Conservation (phyloP, 2,329 filamentous ascomycete species). For the Thyridium curvatum region DNA sequence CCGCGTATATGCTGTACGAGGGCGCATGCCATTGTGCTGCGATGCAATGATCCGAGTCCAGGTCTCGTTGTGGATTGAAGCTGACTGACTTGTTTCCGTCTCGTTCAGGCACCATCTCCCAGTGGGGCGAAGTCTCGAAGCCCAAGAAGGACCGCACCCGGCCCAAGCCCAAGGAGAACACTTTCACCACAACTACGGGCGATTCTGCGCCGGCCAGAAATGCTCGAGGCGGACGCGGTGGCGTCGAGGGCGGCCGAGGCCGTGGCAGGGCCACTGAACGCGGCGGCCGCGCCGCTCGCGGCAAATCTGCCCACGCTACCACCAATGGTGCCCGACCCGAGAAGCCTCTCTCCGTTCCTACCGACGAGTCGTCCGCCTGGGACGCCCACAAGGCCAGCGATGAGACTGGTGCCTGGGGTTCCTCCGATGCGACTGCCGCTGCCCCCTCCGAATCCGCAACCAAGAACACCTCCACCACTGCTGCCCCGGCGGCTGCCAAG, state of each 20-base stretch:
- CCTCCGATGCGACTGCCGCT: slow-evolving; percentile 25
- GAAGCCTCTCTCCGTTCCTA: slow-evolving; percentile 59
- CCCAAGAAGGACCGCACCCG: slow-evolving; percentile 68
- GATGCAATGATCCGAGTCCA: background rate
- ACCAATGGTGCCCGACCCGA: slow-evolving; percentile 58
- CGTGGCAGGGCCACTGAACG: slow-evolving; percentile 57
- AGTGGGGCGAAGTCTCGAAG: slow-evolving; percentile 81
- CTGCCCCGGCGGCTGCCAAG: slow-evolving; percentile 27
- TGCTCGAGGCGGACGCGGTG: slow-evolving; percentile 55
- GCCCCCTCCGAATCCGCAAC: slow-evolving; percentile 24
- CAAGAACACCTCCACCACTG: slow-evolving; percentile 14
- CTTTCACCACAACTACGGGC: slow-evolving; percentile 43
- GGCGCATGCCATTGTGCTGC: slow-evolving; percentile 10
- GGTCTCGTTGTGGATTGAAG: background rate
- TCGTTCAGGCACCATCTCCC: slow-evolving; percentile 63
- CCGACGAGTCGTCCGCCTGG: slow-evolving; percentile 63
- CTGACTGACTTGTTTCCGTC: slow-evolving; percentile 9
- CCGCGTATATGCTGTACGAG: background rate
- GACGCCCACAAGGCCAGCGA: slow-evolving; percentile 36
- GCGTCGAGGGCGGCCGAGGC: slow-evolving; percentile 55
- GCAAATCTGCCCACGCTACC: slow-evolving; percentile 51
- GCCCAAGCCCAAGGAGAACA: slow-evolving; percentile 63
- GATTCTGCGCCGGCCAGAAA: slow-evolving; percentile 37
- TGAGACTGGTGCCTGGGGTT: slow-evolving; percentile 37
- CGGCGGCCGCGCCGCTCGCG: slow-evolving; percentile 55